Evolutionary conservation across 768 basidiomycete genomes (phyloP), one percentile per base, ranked within the genome.

Genomic region (Lentinula detonsa): DNA sequence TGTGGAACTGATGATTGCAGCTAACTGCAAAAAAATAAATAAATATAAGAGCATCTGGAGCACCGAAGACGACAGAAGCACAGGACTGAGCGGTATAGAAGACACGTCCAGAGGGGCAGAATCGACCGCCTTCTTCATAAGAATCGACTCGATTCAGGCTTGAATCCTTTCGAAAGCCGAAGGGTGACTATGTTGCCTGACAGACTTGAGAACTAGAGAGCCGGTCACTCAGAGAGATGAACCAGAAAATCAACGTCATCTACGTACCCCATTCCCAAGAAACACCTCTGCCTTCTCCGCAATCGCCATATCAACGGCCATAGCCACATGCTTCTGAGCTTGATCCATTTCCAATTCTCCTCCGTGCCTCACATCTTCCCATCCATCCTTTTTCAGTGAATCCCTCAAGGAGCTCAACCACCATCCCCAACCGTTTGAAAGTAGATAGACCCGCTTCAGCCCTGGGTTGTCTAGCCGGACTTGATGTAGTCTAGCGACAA

Each of bases 341-440:
- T 23, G 40, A 34, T 65, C 65, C 5, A 70, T 57, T 21, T 43
- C 42, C 28, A 72, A 35, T 59, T 84, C 81, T 55, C 65, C 66
- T 45, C 75, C 82, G 9, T 77, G 78, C 5, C 73, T 72, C 45
- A 84, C 74, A 1, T 71, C 74, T 21, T 71, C 65, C 82, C 82
- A 85, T 6, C 78, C 76, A 31, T 77, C 78, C 33, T 67, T 66
- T 40, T 61, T 62, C 35, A 84, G 68, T 34, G 70, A 72, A 5
- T 65, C 62, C 63, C 75, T 78, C 60, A 84, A 63, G 43, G 73
- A 65, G 5, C 73, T 72, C 11, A 81, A 62, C 81, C 81, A 85
- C 33, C 71, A 70, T 5, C 70, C 70, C 40, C 76, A 64, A 48
- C 77, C 83, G 57, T 85, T 83, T 43, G 84, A 82, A 69, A 84